Conservation (phyloP, 176 grass and related monocot genomes). For the Urochloa ruziziensis region DNA sequence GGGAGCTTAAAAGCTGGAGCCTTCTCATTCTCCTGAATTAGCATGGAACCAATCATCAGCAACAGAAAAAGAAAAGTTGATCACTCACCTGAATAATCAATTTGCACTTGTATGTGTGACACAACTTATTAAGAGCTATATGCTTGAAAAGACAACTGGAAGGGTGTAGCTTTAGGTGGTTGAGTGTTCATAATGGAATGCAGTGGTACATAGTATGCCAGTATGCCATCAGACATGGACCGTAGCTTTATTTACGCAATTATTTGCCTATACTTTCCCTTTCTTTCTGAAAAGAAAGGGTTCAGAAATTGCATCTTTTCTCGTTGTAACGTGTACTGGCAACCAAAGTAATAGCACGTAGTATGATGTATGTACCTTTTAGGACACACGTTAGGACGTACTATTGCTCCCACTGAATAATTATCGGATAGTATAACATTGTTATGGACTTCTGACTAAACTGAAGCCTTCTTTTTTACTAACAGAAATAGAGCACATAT, state of each 20-base stretch:
- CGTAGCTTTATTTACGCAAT: neutral
- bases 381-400: neutral
- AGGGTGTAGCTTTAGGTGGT: neutral
- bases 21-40: constrained; percentile 48
- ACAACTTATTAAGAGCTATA: neutral
- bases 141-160: neutral
- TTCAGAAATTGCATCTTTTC: neutral
- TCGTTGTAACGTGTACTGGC: neutral
- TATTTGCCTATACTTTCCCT: neutral
- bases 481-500: too few species aligned
- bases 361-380: too few species aligned
- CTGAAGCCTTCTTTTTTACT: too few species aligned
- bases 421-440: neutral
- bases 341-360: too few species aligned
- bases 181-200: neutral
- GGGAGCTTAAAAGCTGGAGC: constrained; percentile 41
- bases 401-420: neutral
- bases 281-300: neutral
- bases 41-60: neutral
- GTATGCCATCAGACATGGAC: neutral
- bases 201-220: neutral
- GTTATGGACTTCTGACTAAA: neutral
- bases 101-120: neutral
- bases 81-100: neutral
- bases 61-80: neutral